Evolutionary conservation across 441 rosid genomes (phyloP), one percentile per base, ranked within the genome.

Genomic region (Corymbia calophylla): DNA sequence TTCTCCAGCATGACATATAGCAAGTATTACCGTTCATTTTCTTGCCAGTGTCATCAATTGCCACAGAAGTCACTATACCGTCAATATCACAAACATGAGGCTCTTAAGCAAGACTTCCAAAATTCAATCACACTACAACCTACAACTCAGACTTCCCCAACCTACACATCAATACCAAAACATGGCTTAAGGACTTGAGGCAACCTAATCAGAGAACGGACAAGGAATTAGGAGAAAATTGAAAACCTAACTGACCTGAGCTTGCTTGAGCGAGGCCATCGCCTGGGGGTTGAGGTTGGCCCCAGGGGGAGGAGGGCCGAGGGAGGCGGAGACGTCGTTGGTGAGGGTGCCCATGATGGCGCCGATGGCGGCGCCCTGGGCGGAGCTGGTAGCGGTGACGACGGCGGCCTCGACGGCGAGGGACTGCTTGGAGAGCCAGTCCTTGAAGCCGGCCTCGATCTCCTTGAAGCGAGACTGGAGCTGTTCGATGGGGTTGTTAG

Each of bases 341-440:
- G 98, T 95, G 27, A 97, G 94, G 47, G 94, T 94, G 2, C 99
- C 98, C 98, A 97, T 95, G 51, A 97, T 82, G 54, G 92, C 98
- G 6, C 99, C 99, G 68, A 97, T 97, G 80, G 96, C 97, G 9
- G 97, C 99, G 60, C 99, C 99, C 91, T 97, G 98, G 49, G 91
- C 90, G 13, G 94, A 95, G 87, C 95, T 91, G 92, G 96, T 96
- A 94, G 93, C 95, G 66, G 98, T 94, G 60, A 95, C 98, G 39
- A 97, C 92, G 80, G 97, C 95, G 31, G 97, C 98, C 93, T 97
- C 99, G 29, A 97, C 96, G 4, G 97, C 92, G 88, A 96, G 89
- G 54, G 97, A 93, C 93, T 97, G 99, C 88, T 95, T 93, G 51
- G 99, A 93, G 86, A 96, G 90, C 99, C 99, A 97, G 19, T 92